Percentiles rank a stretch among this genome's conserved stretches.
Conservation (phyloP, 2,329 filamentous ascomycete genomes). For the Diaporthe sp. region DNA sequence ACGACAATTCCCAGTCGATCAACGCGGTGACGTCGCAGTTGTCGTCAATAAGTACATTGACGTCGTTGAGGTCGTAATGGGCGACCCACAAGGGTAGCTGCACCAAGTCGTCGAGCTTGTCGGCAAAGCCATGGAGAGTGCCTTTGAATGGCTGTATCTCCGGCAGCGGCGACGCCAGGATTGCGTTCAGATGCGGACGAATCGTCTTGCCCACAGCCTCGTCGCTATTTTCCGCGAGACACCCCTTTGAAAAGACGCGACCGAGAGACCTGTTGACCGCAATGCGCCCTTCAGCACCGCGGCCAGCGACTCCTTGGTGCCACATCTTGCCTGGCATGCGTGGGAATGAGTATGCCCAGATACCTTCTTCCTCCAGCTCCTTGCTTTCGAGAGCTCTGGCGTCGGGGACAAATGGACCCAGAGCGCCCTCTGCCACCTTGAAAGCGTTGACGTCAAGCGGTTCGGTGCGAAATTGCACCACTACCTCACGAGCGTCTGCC, state of each 20-base stretch:
- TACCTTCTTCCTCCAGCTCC: neutral
- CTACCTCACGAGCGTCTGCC: neutral
- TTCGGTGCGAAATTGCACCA: neutral
- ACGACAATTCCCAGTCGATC: slow-evolving; percentile 11
- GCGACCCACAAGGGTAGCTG: neutral
- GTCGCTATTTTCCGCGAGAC: neutral
- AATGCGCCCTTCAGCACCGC: neutral
- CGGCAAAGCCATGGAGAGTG: neutral
- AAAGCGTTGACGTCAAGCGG: neutral
- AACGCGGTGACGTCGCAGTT: neutral
- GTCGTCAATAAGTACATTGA: neutral
- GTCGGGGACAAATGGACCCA: neutral
- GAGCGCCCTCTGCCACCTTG: neutral
- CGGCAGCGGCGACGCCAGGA: neutral
- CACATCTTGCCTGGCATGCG: slow-evolving; percentile 1
- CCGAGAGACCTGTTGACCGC: neutral
- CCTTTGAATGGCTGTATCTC: neutral
- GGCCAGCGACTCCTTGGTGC: neutral
- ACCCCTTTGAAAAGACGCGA: neutral
- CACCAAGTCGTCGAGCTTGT: neutral
- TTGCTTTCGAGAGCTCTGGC: neutral
- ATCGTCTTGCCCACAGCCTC: neutral
- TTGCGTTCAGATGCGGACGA: slow-evolving; percentile 1
- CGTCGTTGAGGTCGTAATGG: neutral
- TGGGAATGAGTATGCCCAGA: neutral